These are phyloP conservation scores for Psilocybe sp. DNA, from an alignment of 768 basidiomycete species.

Conservation along the genomic window DNA sequence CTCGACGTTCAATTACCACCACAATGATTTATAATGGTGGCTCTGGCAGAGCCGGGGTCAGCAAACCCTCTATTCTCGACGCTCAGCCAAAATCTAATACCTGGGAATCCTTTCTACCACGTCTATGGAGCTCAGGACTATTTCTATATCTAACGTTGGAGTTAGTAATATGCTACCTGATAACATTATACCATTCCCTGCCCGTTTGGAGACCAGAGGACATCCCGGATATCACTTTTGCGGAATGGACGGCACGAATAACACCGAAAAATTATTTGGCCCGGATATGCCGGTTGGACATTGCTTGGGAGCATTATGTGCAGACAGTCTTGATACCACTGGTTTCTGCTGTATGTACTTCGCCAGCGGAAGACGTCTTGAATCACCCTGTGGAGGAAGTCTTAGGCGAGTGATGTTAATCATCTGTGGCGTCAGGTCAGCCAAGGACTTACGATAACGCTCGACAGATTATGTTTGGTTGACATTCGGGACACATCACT, in stretches of 20 bases:
- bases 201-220: slow-evolving; percentile 36
- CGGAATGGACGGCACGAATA: slow-evolving; percentile 42
- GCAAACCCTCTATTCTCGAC: slow-evolving; percentile 41
- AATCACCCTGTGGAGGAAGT: slow-evolving; percentile 62
- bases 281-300: slow-evolving; percentile 44
- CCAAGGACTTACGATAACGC: background rate
- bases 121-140: slow-evolving; percentile 28
- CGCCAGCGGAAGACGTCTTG: slow-evolving; percentile 50
- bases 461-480: slow-evolving; percentile 65
- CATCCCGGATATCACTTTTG: slow-evolving; percentile 38
- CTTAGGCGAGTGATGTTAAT: slow-evolving; percentile 44
- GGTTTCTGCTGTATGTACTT: slow-evolving; percentile 74
- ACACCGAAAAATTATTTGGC: slow-evolving; percentile 40
- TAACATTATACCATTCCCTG: slow-evolving; percentile 38
- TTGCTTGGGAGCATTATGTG: slow-evolving; percentile 50
- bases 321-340: slow-evolving; percentile 55
- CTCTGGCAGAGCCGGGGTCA: slow-evolving; percentile 50
- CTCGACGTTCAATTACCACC: slow-evolving; percentile 33
- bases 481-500: slow-evolving; percentile 67
- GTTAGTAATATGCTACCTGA: slow-evolving; percentile 43
- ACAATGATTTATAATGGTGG: slow-evolving; percentile 66
- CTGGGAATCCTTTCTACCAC: slow-evolving; percentile 8
- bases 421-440: background rate
- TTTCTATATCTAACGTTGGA: slow-evolving; percentile 43
- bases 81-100: slow-evolving; percentile 1